These are phyloP conservation scores for Solanum virginianum DNA, from an alignment of 257 asterid species.

Conservation along the genomic window DNA sequence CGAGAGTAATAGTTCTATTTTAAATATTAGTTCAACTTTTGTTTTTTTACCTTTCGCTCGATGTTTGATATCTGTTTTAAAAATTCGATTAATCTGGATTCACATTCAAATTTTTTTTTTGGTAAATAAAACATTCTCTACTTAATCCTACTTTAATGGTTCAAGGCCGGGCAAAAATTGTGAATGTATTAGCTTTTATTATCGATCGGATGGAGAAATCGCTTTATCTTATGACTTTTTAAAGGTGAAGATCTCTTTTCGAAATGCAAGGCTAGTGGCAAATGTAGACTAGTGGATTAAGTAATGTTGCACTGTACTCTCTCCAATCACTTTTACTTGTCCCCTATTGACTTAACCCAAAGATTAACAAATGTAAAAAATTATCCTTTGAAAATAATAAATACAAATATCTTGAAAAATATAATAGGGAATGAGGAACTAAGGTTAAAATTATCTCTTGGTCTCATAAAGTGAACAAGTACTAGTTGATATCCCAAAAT, in stretches of 20 bases:
- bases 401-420: no score
- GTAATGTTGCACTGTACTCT: not conserved
- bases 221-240: not conserved
- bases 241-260: not conserved
- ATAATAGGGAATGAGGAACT: no score
- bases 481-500: no score
- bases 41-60: not conserved
- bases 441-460: no score
- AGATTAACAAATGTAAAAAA: no score
- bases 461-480: no score
- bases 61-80: not conserved
- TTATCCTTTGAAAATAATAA: no score
- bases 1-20: not conserved
- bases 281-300: not conserved
- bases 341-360: no score
- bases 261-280: no score
- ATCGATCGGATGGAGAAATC: not conserved
- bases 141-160: not conserved
- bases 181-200: not conserved
- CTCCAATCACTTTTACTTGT: no score
- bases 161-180: not conserved
- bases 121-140: not conserved
- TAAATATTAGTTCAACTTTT: not conserved
- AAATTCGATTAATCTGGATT: rapidly evolving
- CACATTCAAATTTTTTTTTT: not conserved